phyloP scores from a whole-genome alignment of 352 stramenopile species.

The Halophytophthora batemanensis region DNA sequence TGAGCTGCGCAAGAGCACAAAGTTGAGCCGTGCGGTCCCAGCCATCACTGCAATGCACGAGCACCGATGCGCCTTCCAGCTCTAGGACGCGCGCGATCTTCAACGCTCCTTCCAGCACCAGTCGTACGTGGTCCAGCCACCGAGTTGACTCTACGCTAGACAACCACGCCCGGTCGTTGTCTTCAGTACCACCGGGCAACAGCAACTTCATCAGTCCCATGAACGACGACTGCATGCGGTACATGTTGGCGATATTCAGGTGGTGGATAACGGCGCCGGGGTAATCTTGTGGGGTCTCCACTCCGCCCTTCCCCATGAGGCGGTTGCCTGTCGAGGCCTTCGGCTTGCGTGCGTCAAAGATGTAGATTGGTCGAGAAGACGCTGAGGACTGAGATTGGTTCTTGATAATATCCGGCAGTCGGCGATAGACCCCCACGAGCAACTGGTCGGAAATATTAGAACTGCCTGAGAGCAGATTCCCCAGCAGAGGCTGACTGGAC shows the following conservation, averaged over 20 bases:
- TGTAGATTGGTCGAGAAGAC: conserved; percentile 79
- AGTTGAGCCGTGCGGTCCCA: conserved; percentile 87
- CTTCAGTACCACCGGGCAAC: conserved; percentile 54
- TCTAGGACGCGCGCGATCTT: conserved; percentile 88
- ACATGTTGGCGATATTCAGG: conserved; percentile 93
- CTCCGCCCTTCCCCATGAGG: conserved; percentile 89
- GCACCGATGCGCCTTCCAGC: conserved; percentile 70
- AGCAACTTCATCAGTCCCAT: conserved; percentile 70
- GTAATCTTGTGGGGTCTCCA: conserved; percentile 85
- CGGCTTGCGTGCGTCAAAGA: conserved; percentile 89
- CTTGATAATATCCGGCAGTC: conserved; percentile 78
- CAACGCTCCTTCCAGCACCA: conserved; percentile 77
- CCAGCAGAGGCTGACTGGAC: conserved; percentile 78
- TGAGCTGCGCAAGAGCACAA: conserved; percentile 73
- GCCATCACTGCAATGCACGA: conserved; percentile 88
- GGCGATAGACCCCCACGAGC: conserved; percentile 66
- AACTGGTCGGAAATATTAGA: conserved; percentile 79
- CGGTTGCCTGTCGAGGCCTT: conserved; percentile 89
- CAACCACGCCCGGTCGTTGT: conserved; percentile 67
- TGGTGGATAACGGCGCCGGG: conserved; percentile 75
- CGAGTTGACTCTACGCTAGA: conserved; percentile 71
- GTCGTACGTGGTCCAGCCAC: conserved; percentile 83
- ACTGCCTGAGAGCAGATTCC: conserved; percentile 63
- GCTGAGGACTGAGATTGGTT: conserved; percentile 61
- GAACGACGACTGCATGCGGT: conserved; percentile 87